Evolutionary conservation across 2,329 filamentous ascomycete species (phyloP).

Genomic region (Coniochaeta sp.): DNA sequence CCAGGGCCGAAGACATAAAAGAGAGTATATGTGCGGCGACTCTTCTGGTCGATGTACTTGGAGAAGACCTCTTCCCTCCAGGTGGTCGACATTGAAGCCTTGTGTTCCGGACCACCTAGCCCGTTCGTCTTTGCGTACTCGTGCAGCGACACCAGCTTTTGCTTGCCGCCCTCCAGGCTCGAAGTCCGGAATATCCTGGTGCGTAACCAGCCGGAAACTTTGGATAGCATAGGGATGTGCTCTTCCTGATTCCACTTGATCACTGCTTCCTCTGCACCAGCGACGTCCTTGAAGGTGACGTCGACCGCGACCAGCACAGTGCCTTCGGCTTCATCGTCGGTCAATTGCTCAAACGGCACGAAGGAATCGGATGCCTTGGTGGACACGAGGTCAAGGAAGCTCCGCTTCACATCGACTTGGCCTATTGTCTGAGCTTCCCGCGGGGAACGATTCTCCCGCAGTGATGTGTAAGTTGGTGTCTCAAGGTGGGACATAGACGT

Average conservation of each 20-base stretch:
- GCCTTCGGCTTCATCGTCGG: constrained; percentile 50
- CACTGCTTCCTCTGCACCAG: constrained; percentile 41
- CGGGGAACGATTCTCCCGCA: constrained; percentile 50
- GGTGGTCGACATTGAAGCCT: constrained; percentile 54
- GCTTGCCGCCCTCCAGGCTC: constrained; percentile 45
- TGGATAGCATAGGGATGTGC: constrained; percentile 62
- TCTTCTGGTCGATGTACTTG: constrained; percentile 49
- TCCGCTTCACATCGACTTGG: constrained; percentile 57
- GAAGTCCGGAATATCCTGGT: constrained; percentile 64
- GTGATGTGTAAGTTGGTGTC: constrained; percentile 59
- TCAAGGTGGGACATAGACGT: constrained; percentile 64
- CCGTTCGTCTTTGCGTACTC: constrained; percentile 65
- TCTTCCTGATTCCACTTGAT: constrained; percentile 70
- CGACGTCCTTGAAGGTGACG: constrained; percentile 43
- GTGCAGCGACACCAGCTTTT: constrained; percentile 59
- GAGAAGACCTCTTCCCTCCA: constrained; percentile 52
- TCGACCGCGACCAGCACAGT: constrained; percentile 56
- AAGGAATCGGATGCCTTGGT: constrained; percentile 49
- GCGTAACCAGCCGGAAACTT: constrained; percentile 72
- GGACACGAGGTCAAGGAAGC: constrained; percentile 61
- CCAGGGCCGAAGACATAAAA: constrained; percentile 76
- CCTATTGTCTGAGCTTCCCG: constrained; percentile 47
- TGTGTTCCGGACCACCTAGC: constrained; percentile 55
- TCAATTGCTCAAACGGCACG: constrained; percentile 49
- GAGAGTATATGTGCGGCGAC: constrained; percentile 57